Evolutionary conservation across 768 basidiomycete species (phyloP).

Genomic region (Rhizopogon vinicolor): DNA sequence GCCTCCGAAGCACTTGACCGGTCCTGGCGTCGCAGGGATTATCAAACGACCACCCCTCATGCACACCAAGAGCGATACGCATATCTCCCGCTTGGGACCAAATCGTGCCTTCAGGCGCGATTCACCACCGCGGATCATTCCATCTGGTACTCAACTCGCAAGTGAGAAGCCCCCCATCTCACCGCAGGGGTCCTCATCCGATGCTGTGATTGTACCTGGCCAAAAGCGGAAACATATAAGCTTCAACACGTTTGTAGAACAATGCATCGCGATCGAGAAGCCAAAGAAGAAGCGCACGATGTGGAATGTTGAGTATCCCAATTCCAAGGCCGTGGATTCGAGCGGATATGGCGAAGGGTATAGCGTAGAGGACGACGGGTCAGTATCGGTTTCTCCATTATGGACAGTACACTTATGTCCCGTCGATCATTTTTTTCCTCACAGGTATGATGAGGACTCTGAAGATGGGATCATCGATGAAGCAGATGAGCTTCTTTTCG

Average conservation of each 20-base stretch:
- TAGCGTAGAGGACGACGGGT: conserved; percentile 59
- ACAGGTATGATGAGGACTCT: conserved; percentile 66
- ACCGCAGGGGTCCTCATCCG: conserved; percentile 12
- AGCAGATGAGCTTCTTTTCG: conserved; percentile 32
- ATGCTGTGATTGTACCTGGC: conserved; percentile 8
- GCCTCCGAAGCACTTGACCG: neutral
- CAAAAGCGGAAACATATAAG: conserved; percentile 85
- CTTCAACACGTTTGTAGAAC: conserved; percentile 98
- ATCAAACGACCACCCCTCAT: conserved; percentile 50
- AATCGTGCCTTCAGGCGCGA: conserved; percentile 49
- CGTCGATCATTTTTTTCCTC: conserved; percentile 1
- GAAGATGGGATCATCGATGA: conserved; percentile 53
- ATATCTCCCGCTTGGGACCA: conserved; percentile 56
- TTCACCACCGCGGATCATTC: conserved; percentile 62
- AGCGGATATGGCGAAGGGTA: conserved; percentile 23
- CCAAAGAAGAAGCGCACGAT: conserved; percentile 36
- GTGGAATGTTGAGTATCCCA: conserved; percentile 25
- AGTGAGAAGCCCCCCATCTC: conserved; percentile 7
- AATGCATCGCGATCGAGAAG: conserved; percentile 88
- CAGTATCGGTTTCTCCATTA: conserved; percentile 20
- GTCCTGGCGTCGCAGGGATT: neutral
- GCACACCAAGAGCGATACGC: conserved; percentile 88
- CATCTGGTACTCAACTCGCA: conserved; percentile 5
- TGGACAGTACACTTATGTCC: neutral
- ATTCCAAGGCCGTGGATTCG: conserved; percentile 3